Conservation (phyloP, 768 basidiomycete genomes). For the Tricholoma sp. region DNA sequence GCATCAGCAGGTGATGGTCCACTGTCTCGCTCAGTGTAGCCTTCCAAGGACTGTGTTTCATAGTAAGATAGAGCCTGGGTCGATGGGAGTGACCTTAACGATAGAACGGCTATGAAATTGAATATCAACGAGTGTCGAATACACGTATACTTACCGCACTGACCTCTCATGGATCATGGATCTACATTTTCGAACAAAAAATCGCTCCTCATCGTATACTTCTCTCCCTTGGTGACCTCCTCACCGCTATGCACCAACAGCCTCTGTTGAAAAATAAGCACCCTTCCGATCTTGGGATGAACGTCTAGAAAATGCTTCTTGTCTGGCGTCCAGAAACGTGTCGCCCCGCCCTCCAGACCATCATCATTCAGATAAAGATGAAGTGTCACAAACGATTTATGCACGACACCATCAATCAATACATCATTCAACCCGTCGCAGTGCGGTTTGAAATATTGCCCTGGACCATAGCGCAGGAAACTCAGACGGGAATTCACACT, state of each 20-base stretch:
- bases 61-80: no score
- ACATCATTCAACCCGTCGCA: conserved; percentile 32
- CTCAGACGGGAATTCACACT: conserved; percentile 35
- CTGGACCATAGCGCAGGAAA: conserved; percentile 38
- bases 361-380: conserved; percentile 36
- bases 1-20: no score
- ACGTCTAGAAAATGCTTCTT: conserved; percentile 30
- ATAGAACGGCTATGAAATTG: no score
- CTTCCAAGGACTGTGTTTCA: no score
- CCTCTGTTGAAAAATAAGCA: conserved; percentile 37
- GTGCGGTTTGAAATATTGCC: conserved; percentile 36
- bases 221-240: conserved; percentile 29
- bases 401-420: conserved; percentile 18
- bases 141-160: no score
- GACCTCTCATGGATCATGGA: background rate
- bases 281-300: conserved; percentile 30
- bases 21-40: no score
- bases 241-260: conserved; percentile 38
- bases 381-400: conserved; percentile 38
- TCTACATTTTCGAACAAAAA: conserved; percentile 28
- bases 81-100: no score
- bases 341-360: conserved; percentile 29
- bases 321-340: conserved; percentile 35
- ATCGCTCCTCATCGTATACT: conserved; percentile 35
- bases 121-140: no score